These are phyloP conservation scores for Floccularia luteovirens DNA, from an alignment of 768 basidiomycete genomes.

Conservation along the genomic window DNA sequence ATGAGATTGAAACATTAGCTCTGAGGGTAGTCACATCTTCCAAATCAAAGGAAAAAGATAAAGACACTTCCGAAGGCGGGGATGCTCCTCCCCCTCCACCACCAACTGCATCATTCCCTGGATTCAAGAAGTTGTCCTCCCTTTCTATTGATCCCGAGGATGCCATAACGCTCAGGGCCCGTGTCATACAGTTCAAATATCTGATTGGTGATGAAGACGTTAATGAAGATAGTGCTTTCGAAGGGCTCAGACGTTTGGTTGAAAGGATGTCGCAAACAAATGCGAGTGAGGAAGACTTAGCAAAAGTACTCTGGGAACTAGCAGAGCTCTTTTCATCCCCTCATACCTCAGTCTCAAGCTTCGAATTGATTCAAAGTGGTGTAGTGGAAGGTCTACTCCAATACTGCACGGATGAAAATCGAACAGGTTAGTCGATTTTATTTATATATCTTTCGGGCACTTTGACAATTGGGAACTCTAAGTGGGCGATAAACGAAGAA, in stretches of 20 bases:
- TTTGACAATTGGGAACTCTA: constrained; percentile 1
- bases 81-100: constrained; percentile 21
- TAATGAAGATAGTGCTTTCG: constrained; percentile 56
- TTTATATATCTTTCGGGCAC: constrained; percentile 1
- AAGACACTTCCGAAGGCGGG: constrained; percentile 19
- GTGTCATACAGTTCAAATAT: constrained; percentile 82
- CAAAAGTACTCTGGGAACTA: constrained; percentile 61
- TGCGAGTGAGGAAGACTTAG: constrained; percentile 56
- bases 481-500: constrained; percentile 64
- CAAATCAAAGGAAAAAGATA: constrained; percentile 45
- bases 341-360: constrained; percentile 83
- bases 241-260: constrained; percentile 57
- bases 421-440: constrained; percentile 38
- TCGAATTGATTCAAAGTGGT: constrained; percentile 91
- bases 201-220: constrained; percentile 48
- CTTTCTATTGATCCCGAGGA: constrained; percentile 79
- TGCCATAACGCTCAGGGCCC: constrained; percentile 85
- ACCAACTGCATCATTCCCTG: constrained; percentile 42
- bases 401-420: constrained; percentile 66
- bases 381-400: constrained; percentile 81
- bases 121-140: constrained; percentile 64
- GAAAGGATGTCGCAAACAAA: constrained; percentile 47
- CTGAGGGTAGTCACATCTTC: constrained; percentile 46
- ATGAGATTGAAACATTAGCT: constrained; percentile 83
- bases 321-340: constrained; percentile 74